Conservation (phyloP, 2,329 filamentous ascomycete genomes). For the Fonsecaea nubica region DNA sequence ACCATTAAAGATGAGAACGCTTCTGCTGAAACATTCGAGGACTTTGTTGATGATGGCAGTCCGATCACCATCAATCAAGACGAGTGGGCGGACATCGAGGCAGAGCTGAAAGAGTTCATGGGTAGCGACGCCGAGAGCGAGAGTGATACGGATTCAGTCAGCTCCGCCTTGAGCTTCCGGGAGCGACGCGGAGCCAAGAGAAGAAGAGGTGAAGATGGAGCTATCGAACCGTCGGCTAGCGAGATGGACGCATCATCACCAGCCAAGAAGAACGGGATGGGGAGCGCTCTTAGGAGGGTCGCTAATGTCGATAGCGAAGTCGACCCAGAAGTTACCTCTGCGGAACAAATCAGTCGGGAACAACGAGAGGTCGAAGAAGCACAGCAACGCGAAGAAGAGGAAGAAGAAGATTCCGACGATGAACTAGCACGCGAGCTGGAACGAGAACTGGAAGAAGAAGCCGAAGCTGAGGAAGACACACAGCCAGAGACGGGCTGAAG, state of each 20-base stretch:
- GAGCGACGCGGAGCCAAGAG: conserved; percentile 40
- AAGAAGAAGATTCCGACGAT: conserved; percentile 53
- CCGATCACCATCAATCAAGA: conserved; percentile 65
- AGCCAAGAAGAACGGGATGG: conserved; percentile 42
- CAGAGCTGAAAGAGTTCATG: conserved; percentile 78
- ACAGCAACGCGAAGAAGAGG: conserved; percentile 42
- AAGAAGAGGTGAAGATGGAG: conserved; percentile 65
- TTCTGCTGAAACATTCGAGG: conserved; percentile 54
- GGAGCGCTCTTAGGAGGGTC: conserved; percentile 34
- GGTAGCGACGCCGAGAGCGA: conserved; percentile 57
- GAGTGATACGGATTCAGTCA: conserved; percentile 53
- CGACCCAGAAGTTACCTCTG: conserved; percentile 23
- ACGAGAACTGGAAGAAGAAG: conserved; percentile 61
- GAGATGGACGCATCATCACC: conserved; percentile 23
- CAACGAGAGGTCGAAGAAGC: conserved; percentile 43
- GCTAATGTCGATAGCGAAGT: conserved; percentile 29
- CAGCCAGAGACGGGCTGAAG: conserved; percentile 15
- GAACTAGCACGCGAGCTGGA: conserved; percentile 62
- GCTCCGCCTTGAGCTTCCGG: conserved; percentile 40
- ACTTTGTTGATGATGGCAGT: conserved; percentile 37
- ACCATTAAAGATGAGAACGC: conserved; percentile 51
- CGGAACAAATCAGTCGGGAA: conserved; percentile 41
- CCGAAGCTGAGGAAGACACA: conserved; percentile 32
- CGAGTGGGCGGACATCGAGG: conserved; percentile 69
- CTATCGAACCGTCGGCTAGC: conserved; percentile 54